Evolutionary conservation across 1,284 basidiomycete species (phyloP).

Genomic region (Boletus semigastroideus): DNA sequence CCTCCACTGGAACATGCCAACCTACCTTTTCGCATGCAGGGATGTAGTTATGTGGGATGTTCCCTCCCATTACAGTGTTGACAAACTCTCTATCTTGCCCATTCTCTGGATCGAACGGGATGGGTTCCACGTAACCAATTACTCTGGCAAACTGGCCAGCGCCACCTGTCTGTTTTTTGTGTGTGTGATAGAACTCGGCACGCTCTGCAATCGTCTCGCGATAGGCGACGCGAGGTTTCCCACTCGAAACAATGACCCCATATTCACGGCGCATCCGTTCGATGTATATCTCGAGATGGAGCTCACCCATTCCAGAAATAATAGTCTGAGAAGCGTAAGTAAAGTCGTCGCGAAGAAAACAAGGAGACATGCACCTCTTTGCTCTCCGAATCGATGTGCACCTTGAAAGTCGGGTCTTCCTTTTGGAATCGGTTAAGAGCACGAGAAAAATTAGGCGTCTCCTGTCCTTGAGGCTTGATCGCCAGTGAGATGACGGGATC

Average conservation of each 20-base stretch:
- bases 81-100: conserved; percentile 82
- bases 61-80: conserved; percentile 89
- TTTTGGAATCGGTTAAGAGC: conserved; percentile 98
- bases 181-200: conserved; percentile 88
- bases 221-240: conserved; percentile 97
- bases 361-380: conserved; percentile 68
- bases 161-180: conserved; percentile 99
- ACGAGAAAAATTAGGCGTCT: conserved; percentile 94
- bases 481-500: conserved; percentile 98
- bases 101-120: conserved; percentile 63
- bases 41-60: conserved; percentile 89
- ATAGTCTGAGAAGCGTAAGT: conserved; percentile 69
- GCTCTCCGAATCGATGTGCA: conserved; percentile 92
- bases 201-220: conserved; percentile 89
- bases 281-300: conserved; percentile 99
- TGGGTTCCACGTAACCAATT: conserved; percentile 90
- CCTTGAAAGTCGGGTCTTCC: conserved; percentile 98
- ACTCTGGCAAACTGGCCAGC: conserved; percentile 97
- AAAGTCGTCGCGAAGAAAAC: neutral
- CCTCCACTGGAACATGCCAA: neutral
- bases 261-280: conserved; percentile 99
- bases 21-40: conserved; percentile 91
- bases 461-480: conserved; percentile 89
- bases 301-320: conserved; percentile 99
- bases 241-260: conserved; percentile 90